Evolutionary conservation across 768 basidiomycete genomes (phyloP).

Genomic region (Boletus sp.): DNA sequence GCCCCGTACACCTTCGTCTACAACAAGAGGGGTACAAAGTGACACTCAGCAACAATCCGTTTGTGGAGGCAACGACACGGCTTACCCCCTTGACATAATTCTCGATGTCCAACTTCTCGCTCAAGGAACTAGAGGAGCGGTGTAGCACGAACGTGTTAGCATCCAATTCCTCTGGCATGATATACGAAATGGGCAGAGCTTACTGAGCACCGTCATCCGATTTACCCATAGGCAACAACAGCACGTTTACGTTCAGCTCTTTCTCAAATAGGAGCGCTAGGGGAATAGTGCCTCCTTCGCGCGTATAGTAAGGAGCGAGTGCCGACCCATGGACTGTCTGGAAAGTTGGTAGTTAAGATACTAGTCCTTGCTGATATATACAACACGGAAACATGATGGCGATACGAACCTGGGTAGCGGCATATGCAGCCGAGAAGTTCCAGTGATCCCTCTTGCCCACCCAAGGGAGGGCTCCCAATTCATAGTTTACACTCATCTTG

Average conservation of each 20-base stretch:
- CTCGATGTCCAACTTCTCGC: slow-evolving; percentile 85
- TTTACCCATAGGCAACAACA: slow-evolving; percentile 85
- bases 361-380: too few species aligned
- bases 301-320: slow-evolving; percentile 69
- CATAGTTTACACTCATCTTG: slow-evolving; percentile 58
- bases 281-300: slow-evolving; percentile 88
- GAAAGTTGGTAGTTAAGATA: not conserved
- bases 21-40: not conserved
- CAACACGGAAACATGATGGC: too few species aligned
- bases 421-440: slow-evolving; percentile 83
- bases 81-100: slow-evolving; percentile 82
- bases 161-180: too few species aligned
- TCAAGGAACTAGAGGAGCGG: slow-evolving; percentile 59
- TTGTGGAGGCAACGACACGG: not conserved
- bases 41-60: not conserved
- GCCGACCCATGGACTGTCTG: slow-evolving; percentile 17
- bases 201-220: slow-evolving; percentile 91
- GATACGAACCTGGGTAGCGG: slow-evolving; percentile 61
- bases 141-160: not conserved
- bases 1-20: slow-evolving; percentile 17
- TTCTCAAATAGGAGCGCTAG: slow-evolving; percentile 88
- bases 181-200: slow-evolving; percentile 18
- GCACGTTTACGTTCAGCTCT: slow-evolving; percentile 72
- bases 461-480: slow-evolving; percentile 84
- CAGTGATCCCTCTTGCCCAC: slow-evolving; percentile 75